Evolutionary conservation across 2,329 filamentous ascomycete genomes (phyloP).

Genomic region (Ceratocystis lukuohia): DNA sequence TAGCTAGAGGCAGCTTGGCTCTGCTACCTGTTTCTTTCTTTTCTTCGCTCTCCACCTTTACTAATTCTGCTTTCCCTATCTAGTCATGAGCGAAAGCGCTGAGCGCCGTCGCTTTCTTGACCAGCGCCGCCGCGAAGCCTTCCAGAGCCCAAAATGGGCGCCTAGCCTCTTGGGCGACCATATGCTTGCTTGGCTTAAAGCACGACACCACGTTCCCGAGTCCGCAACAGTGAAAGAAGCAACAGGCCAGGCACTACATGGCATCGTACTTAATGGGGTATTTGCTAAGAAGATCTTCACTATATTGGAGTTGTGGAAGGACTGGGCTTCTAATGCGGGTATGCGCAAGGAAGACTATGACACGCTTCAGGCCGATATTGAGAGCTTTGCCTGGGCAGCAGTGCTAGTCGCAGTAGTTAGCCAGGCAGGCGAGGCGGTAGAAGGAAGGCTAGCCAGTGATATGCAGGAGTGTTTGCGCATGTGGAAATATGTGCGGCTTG

Average conservation of each 20-base stretch:
- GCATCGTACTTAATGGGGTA: conserved; percentile 38
- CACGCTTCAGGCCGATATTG: conserved; percentile 26
- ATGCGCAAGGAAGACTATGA: conserved; percentile 36
- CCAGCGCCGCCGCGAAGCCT: conserved; percentile 35
- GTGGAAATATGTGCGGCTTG: conserved; percentile 41
- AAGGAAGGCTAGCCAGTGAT: conserved; percentile 38
- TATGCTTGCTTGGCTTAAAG: conserved; percentile 33
- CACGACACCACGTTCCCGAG: conserved; percentile 23
- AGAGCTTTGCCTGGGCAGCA: conserved; percentile 35
- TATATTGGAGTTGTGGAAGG: conserved; percentile 40
- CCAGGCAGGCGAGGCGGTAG: conserved; percentile 32
- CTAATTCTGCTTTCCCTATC: not conserved
- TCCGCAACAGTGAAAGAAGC: conserved; percentile 28
- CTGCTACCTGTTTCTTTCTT: not conserved
- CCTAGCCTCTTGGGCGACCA: conserved; percentile 34
- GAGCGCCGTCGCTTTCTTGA: conserved; percentile 32
- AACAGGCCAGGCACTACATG: conserved; percentile 36
- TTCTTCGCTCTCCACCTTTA: not conserved
- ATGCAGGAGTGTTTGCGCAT: conserved; percentile 42
- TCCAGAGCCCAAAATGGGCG: conserved; percentile 42
- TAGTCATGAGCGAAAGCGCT: conserved; percentile 27
- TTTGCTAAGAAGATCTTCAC: conserved; percentile 31
- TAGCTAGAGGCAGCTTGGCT: not conserved
- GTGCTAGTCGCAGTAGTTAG: conserved; percentile 36
- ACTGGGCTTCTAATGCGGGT: conserved; percentile 42